Conservation (phyloP, 768 basidiomycete species). For the Royoungia palumana region DNA sequence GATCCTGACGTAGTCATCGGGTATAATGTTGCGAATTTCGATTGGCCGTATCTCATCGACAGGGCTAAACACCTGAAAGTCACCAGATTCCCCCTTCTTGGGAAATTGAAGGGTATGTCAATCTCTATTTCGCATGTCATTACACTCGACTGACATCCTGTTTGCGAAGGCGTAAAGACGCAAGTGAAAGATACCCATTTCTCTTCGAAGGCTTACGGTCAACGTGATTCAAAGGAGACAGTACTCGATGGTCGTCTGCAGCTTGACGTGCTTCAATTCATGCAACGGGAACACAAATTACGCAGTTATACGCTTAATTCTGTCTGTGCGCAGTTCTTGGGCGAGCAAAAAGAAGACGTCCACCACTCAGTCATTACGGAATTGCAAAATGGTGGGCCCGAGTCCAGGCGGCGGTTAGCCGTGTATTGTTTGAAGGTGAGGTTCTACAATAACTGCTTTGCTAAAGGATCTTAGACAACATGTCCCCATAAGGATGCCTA, state of each 20-base stretch:
- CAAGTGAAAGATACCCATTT: constrained; percentile 94
- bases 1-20: constrained; percentile 97
- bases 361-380: constrained; percentile 99
- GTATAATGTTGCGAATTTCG: constrained; percentile 92
- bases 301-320: constrained; percentile 97
- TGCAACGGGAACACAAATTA: constrained; percentile 98
- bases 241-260: constrained; percentile 88
- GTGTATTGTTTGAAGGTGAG: constrained; percentile 95
- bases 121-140: not conserved
- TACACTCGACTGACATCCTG: constrained; percentile 5
- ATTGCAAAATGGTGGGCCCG: constrained; percentile 92
- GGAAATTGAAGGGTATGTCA: constrained; percentile 65
- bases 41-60: constrained; percentile 94
- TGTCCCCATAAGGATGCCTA: constrained; percentile 80
- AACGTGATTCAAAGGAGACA: constrained; percentile 95
- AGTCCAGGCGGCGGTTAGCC: constrained; percentile 87
- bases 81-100: constrained; percentile 66
- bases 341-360: constrained; percentile 99
- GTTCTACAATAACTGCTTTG: not conserved
- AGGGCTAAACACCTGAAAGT: constrained; percentile 81
- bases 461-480: constrained; percentile 2
- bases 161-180: constrained; percentile 58
- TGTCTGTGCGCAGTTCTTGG: constrained; percentile 95
- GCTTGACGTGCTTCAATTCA: constrained; percentile 93
- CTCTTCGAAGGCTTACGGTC: constrained; percentile 96